A percentile compares a stretch with the other conserved stretches of the same genome.
These are phyloP conservation scores for Acanthamoeba triangularis DNA, from an alignment of 208 protist genomes.

Conservation along the genomic window DNA sequence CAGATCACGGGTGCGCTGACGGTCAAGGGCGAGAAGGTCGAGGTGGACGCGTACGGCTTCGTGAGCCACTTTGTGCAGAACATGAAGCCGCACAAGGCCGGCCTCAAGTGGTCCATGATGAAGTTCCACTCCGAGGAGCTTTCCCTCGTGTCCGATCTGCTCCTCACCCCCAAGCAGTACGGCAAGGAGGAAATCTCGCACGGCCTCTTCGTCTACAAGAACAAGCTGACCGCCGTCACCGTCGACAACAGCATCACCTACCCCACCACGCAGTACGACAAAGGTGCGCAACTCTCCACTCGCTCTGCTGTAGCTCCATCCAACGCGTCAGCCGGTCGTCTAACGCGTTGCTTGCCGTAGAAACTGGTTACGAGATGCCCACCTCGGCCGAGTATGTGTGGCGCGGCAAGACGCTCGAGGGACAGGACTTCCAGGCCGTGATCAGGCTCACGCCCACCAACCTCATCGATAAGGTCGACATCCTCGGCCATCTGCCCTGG, in stretches of 20 bases:
- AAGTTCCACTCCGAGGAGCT: conserved; percentile 69
- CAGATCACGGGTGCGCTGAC: conserved; percentile 23
- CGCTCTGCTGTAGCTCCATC: neutral
- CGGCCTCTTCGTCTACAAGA: conserved; percentile 64
- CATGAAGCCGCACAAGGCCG: conserved; percentile 72
- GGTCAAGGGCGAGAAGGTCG: conserved; percentile 49
- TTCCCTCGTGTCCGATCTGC: conserved; percentile 54
- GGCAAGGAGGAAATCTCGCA: conserved; percentile 47
- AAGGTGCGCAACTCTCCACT: neutral
- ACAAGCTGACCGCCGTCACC: conserved; percentile 73
- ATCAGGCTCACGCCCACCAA: conserved; percentile 71
- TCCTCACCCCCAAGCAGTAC: conserved; percentile 72
- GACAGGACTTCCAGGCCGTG: conserved; percentile 41
- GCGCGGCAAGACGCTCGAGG: conserved; percentile 65
- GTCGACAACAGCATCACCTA: conserved; percentile 70
- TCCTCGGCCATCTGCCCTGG: conserved; percentile 68
- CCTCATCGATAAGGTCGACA: conserved; percentile 75
- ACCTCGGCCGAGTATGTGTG: conserved; percentile 69
- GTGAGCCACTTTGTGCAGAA: conserved; percentile 73
- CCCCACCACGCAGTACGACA: conserved; percentile 72
- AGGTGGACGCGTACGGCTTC: conserved; percentile 57
- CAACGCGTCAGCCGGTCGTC: neutral
- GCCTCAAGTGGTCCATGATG: conserved; percentile 76
- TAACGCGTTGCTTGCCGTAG: neutral
- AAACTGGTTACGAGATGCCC: conserved; percentile 59